Evolutionary conservation across 2,329 filamentous ascomycete species (phyloP).

Genomic region (Pyrenophora teres): DNA sequence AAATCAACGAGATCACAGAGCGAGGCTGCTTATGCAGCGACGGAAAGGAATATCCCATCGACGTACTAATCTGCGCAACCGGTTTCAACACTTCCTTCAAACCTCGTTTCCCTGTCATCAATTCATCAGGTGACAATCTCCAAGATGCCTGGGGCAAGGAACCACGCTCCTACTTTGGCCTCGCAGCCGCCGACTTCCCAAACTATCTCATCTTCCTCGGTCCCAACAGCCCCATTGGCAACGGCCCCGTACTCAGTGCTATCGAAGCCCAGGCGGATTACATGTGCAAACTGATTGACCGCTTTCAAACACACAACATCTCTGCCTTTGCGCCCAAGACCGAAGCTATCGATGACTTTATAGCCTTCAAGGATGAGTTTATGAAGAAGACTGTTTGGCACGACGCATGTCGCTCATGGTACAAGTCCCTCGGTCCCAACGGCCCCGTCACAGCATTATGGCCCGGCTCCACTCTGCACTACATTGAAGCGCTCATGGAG

Average conservation of each 20-base stretch:
- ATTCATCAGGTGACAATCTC: constrained; percentile 47
- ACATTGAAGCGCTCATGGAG: constrained; percentile 55
- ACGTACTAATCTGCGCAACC: constrained; percentile 46
- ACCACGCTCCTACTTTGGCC: constrained; percentile 52
- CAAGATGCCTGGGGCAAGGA: constrained; percentile 52
- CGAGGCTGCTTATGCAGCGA: constrained; percentile 47
- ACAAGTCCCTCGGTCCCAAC: constrained; percentile 41
- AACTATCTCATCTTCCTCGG: constrained; percentile 53
- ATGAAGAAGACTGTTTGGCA: constrained; percentile 55
- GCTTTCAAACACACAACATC: constrained; percentile 57
- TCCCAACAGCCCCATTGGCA: constrained; percentile 50
- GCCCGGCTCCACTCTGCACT: constrained; percentile 56
- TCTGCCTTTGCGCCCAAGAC: constrained; percentile 51
- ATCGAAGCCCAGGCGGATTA: constrained; percentile 57
- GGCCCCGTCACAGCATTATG: constrained; percentile 49
- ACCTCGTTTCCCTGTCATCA: constrained; percentile 54
- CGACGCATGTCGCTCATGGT: constrained; percentile 54
- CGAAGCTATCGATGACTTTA: constrained; percentile 57
- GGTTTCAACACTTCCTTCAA: constrained; percentile 49
- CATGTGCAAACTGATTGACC: constrained; percentile 57
- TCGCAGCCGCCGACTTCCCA: constrained; percentile 54
- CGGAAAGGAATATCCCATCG: constrained; percentile 42
- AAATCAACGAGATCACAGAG: constrained; percentile 42
- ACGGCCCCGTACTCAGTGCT: constrained; percentile 50
- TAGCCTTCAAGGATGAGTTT: constrained; percentile 52